Percentiles rank a stretch among this genome's conserved stretches.
phyloP scores from a whole-genome alignment of 2,329 filamentous ascomycete species.

The Atkinsonella hypoxylon region DNA sequence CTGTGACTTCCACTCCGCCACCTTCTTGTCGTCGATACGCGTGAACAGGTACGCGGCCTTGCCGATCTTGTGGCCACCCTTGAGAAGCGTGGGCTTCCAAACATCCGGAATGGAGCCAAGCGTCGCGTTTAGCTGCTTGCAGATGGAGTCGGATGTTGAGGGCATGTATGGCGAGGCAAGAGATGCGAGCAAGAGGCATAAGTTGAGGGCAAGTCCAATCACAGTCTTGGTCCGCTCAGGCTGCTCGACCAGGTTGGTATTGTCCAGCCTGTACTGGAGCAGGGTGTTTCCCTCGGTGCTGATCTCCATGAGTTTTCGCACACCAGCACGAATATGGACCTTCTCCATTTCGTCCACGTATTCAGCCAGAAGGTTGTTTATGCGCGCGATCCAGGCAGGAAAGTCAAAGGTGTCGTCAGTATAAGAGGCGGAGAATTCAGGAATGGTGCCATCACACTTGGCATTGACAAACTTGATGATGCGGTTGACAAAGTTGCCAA shows the following conservation, averaged over 20 bases:
- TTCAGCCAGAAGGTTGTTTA: slow-evolving; percentile 49
- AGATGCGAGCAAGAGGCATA: slow-evolving; percentile 69
- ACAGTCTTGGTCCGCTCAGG: slow-evolving; percentile 43
- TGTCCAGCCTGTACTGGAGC: slow-evolving; percentile 42
- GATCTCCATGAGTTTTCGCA: slow-evolving; percentile 54
- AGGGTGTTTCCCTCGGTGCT: slow-evolving; percentile 43
- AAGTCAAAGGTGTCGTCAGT: slow-evolving; percentile 40
- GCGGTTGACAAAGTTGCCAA: slow-evolving; percentile 64
- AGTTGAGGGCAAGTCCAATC: slow-evolving; percentile 73
- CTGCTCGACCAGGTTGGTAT: slow-evolving; percentile 40
- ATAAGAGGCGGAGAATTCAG: slow-evolving; percentile 44
- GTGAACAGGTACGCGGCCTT: slow-evolving; percentile 69
- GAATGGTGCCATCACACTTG: slow-evolving; percentile 60
- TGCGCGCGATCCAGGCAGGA: slow-evolving; percentile 10
- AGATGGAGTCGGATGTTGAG: slow-evolving; percentile 61
- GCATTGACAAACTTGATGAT: slow-evolving; percentile 66
- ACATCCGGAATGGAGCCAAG: slow-evolving; percentile 41
- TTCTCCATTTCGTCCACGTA: slow-evolving; percentile 59
- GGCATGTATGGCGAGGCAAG: slow-evolving; percentile 80
- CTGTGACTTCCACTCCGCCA: slow-evolving; percentile 68
- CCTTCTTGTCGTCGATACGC: slow-evolving; percentile 71
- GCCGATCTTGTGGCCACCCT: slow-evolving; percentile 69
- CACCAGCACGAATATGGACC: slow-evolving; percentile 56
- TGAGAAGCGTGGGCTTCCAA: slow-evolving; percentile 50
- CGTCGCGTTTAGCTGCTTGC: slow-evolving; percentile 54